phyloP scores from a whole-genome alignment of 768 basidiomycete genomes.

The Tephrocybe sp. region DNA sequence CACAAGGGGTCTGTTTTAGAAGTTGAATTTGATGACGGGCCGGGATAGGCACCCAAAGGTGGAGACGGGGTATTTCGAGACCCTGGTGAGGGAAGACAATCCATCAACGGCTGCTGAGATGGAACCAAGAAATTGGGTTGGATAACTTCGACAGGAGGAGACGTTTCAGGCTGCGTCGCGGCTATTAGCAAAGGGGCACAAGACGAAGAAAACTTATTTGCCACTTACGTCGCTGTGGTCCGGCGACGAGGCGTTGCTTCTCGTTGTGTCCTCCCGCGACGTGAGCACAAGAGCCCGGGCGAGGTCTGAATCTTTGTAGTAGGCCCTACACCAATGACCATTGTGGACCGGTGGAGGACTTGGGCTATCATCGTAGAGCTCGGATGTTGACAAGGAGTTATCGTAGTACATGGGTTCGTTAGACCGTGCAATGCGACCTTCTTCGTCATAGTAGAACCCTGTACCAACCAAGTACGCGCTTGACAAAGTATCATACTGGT shows the following conservation, averaged over 20 bases:
- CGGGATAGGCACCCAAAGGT: neutral
- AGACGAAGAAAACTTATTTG: neutral
- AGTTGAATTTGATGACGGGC: neutral
- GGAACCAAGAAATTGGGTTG: neutral
- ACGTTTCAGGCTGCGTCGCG: slow-evolving; percentile 1
- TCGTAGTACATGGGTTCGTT: neutral
- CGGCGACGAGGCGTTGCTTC: neutral
- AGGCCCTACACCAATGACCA: neutral
- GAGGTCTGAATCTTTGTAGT: neutral
- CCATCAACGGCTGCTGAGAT: slow-evolving; percentile 9
- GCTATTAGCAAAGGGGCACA: slow-evolving; percentile 2
- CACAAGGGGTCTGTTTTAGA: neutral
- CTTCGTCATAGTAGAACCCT: slow-evolving; percentile 13
- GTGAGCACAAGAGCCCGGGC: slow-evolving; percentile 1
- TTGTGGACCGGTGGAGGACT: neutral
- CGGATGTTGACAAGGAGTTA: neutral
- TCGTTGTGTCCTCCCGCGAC: neutral
- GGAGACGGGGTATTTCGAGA: slow-evolving; percentile 3
- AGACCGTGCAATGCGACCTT: slow-evolving; percentile 3
- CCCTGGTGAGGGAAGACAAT: slow-evolving; percentile 16
- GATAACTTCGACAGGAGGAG: neutral
- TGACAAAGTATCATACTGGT: slow-evolving; percentile 13
- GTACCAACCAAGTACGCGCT: slow-evolving; percentile 14
- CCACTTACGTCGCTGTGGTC: slow-evolving; percentile 12
- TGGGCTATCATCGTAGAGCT: neutral